phyloP scores from a whole-genome alignment of 257 asterid species.

The Solanum gracilifrons region DNA sequence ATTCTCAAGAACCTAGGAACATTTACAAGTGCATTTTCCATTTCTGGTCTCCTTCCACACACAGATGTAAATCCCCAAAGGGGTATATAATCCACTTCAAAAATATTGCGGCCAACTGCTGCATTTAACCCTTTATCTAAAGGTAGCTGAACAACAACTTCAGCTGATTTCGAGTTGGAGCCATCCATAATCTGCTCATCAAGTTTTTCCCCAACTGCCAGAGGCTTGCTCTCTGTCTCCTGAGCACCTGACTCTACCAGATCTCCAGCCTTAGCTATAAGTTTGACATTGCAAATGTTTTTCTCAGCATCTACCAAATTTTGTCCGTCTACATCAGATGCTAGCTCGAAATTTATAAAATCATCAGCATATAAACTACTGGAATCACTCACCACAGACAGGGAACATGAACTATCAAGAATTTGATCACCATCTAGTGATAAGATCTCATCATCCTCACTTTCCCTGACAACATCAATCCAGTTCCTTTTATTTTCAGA shows the following conservation, averaged over 20 bases:
- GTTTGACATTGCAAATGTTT: conserved; percentile 20
- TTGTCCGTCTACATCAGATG: conserved; percentile 20
- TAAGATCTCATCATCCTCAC: conserved; percentile 46
- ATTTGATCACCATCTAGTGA: conserved; percentile 45
- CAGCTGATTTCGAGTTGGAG: conserved; percentile 24
- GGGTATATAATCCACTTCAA: conserved; percentile 79
- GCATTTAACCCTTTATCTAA: conserved; percentile 23
- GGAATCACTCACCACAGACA: conserved; percentile 70
- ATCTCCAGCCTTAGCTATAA: conserved; percentile 18
- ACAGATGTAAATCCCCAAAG: conserved; percentile 86
- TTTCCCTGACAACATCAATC: conserved; percentile 30
- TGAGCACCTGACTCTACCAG: conserved; percentile 11
- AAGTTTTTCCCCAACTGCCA: conserved; percentile 9
- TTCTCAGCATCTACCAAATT: conserved; percentile 28
- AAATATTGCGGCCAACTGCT: conserved; percentile 45
- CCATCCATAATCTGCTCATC: conserved; percentile 30
- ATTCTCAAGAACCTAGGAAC: conserved; percentile 63
- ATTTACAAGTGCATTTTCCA: conserved; percentile 70
- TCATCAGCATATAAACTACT: conserved; percentile 90
- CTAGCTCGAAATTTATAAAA: conserved; percentile 34
- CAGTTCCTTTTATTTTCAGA: conserved; percentile 23
- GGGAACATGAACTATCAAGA: conserved; percentile 50
- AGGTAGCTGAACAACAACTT: conserved; percentile 15
- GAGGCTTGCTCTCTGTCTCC: conserved; percentile 15
- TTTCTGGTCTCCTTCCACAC: conserved; percentile 89